Evolutionary conservation across 2,329 filamentous ascomycete species (phyloP).

Genomic region (Dryadomyces quercus-mongolicae): DNA sequence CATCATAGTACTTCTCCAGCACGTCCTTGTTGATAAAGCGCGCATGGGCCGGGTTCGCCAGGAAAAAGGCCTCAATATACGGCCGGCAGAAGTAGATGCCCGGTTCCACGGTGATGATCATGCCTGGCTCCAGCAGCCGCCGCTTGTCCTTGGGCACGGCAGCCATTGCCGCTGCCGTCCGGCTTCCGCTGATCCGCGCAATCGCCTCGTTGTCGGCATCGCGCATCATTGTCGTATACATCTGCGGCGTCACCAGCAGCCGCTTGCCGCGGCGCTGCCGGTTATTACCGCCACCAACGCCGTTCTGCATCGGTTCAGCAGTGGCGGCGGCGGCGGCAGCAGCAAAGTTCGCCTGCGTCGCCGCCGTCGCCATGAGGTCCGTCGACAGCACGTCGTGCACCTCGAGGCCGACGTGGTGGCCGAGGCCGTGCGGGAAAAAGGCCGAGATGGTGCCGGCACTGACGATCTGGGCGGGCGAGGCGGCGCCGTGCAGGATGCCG

Average conservation of each 20-base stretch:
- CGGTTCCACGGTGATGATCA: conserved; percentile 71
- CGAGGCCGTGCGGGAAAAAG: conserved; percentile 55
- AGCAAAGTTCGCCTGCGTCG: background rate
- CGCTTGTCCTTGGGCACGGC: conserved; percentile 1
- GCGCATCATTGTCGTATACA: conserved; percentile 19
- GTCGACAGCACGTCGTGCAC: conserved; percentile 45
- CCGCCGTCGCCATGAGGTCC: conserved; percentile 20
- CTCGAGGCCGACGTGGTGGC: conserved; percentile 55
- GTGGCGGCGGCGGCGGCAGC: background rate
- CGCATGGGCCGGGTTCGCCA: conserved; percentile 43
- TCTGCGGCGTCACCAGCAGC: conserved; percentile 25
- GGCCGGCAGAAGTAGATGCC: conserved; percentile 67
- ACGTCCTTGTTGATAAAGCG: conserved; percentile 53
- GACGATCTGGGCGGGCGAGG: conserved; percentile 39
- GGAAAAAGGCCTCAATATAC: conserved; percentile 59
- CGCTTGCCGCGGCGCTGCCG: conserved; percentile 23
- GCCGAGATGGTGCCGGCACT: conserved; percentile 40
- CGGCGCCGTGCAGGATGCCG: conserved; percentile 49
- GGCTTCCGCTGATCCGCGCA: conserved; percentile 1
- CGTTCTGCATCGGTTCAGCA: conserved; percentile 5
- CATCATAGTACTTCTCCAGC: conserved; percentile 57
- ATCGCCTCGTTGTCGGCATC: conserved; percentile 7
- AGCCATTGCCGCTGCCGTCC: background rate
- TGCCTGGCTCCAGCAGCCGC: conserved; percentile 38
- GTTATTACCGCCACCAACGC: conserved; percentile 6